Percentiles rank a stretch among this genome's conserved stretches.
Conservation (phyloP, 306 rosid genomes). For the Quillaja saponaria region DNA sequence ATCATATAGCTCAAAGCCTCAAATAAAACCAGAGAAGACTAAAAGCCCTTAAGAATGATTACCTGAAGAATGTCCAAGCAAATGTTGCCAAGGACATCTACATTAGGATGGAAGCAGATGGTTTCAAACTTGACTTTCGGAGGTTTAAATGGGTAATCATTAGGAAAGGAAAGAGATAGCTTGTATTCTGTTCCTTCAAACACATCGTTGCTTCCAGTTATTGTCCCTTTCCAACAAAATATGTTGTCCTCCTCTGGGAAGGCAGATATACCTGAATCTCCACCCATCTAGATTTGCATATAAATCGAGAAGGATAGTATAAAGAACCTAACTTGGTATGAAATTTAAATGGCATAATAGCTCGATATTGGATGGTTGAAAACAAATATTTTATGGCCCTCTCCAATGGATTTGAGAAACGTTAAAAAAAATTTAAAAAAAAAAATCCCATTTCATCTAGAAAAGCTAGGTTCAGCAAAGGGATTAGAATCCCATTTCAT, state of each 20-base stretch:
- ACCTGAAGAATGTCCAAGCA: constrained; percentile 99
- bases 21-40: background rate
- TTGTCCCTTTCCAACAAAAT: constrained; percentile 95
- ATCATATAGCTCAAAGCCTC: background rate
- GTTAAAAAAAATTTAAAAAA: too few species aligned
- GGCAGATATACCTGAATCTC: constrained; percentile 85
- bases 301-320: background rate
- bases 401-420: background rate
- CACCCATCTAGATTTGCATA: constrained; percentile 67
- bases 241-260: constrained; percentile 97
- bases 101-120: constrained; percentile 86
- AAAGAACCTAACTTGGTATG: background rate
- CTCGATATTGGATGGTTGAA: background rate
- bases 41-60: constrained; percentile 7
- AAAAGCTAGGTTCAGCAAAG: too few species aligned
- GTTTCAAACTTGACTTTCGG: constrained; percentile 95
- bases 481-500: too few species aligned
- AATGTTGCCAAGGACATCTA: constrained; percentile 76
- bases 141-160: constrained; percentile 90
- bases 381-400: background rate
- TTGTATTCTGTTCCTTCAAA: constrained; percentile 90
- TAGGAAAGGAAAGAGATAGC: constrained; percentile 72
- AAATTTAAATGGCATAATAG: background rate
- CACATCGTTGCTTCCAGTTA: constrained; percentile 86
- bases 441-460: background rate